Evolutionary conservation across 805 yeast species (phyloP).

Genomic region (Wickerhamomyces tratensis): DNA sequence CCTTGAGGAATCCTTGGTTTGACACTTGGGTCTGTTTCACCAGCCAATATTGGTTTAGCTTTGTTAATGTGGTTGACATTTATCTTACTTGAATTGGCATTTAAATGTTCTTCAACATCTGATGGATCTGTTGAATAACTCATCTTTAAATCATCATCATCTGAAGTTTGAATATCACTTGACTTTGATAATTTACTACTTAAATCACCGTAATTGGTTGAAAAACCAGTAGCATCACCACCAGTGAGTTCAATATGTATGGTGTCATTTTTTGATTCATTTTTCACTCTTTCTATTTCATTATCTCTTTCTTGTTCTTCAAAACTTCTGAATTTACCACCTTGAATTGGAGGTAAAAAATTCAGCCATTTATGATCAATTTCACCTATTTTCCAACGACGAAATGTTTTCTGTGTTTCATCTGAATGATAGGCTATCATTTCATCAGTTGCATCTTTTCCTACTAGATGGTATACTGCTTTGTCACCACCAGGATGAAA

Average conservation of each 20-base stretch:
- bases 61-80: neutral
- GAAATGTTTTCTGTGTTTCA: conserved; percentile 42
- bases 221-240: too few relatives aligned
- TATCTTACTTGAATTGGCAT: neutral
- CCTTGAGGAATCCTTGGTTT: conserved; percentile 45
- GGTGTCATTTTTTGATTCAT: too few relatives aligned
- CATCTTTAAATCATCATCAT: conserved; percentile 1
- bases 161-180: neutral
- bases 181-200: too few relatives aligned
- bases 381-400: conserved; percentile 54
- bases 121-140: conserved; percentile 8
- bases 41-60: conserved; percentile 19
- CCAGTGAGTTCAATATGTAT: too few relatives aligned
- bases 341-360: conserved; percentile 83
- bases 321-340: conserved; percentile 40
- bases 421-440: conserved; percentile 75
- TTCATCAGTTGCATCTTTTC: conserved; percentile 86
- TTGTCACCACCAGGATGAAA: conserved; percentile 86
- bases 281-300: neutral
- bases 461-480: conserved; percentile 76
- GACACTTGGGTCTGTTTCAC: conserved; percentile 32
- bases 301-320: conserved; percentile 16
- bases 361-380: conserved; percentile 63
- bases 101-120: conserved; percentile 7
- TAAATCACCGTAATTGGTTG: too few relatives aligned